A percentile compares a stretch with the other conserved stretches of the same genome.
Evolutionary conservation across 1,139 yeast genomes (phyloP).

Genomic region (Debaryomycetaceae sp.): DNA sequence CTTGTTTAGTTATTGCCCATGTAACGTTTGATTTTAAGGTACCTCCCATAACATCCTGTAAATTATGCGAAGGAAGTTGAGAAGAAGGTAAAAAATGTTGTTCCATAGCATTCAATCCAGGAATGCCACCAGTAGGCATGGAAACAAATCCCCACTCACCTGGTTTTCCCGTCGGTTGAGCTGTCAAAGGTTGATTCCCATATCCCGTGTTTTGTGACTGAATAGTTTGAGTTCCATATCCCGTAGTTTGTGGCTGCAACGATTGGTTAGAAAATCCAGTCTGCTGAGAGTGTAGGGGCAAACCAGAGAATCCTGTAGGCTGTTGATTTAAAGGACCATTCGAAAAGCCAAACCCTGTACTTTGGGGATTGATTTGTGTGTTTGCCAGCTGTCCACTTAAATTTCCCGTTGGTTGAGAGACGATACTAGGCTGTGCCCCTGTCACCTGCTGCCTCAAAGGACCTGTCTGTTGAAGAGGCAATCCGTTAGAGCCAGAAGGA

Average conservation of each 20-base stretch:
- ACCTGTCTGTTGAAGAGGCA: conserved; percentile 40
- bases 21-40: conserved; percentile 47
- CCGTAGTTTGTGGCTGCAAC: conserved; percentile 31
- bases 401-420: conserved; percentile 32
- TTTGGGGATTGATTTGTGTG: conserved; percentile 32
- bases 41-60: conserved; percentile 54
- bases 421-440: conserved; percentile 33
- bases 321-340: conserved; percentile 27
- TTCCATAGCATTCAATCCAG: conserved; percentile 73
- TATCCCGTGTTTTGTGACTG: conserved; percentile 42
- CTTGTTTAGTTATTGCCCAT: conserved; percentile 83
- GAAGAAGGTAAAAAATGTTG: conserved; percentile 71
- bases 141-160: conserved; percentile 84
- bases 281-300: conserved; percentile 19
- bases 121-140: conserved; percentile 69
- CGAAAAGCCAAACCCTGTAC: conserved; percentile 23
- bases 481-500: neutral
- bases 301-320: conserved; percentile 22
- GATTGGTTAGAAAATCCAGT: conserved; percentile 39
- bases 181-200: conserved; percentile 21
- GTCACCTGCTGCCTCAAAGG: conserved; percentile 52
- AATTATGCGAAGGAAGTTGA: conserved; percentile 37
- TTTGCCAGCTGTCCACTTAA: conserved; percentile 2
- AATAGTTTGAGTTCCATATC: conserved; percentile 18
- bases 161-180: conserved; percentile 68